A percentile compares a stretch with the other conserved stretches of the same genome.
Evolutionary conservation across 257 asterid genomes (phyloP).

Genomic region (Solanum gracilifrons): DNA sequence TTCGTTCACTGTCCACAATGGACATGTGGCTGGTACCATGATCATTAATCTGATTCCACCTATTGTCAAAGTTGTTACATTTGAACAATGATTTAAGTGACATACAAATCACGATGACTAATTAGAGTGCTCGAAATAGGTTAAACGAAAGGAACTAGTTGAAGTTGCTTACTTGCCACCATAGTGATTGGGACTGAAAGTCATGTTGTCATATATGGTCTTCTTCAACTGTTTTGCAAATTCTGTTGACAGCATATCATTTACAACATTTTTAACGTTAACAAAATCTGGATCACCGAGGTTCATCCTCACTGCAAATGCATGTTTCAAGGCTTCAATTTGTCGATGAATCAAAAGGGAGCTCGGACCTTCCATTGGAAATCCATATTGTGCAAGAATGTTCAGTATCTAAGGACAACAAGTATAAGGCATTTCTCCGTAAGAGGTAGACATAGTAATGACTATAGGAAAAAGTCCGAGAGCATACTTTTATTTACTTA

Average conservation of each 20-base stretch:
- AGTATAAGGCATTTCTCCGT: neutral
- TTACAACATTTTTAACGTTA: constrained; percentile 8
- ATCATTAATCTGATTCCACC: constrained; percentile 60
- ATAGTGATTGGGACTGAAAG: constrained; percentile 46
- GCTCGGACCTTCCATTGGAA: constrained; percentile 10
- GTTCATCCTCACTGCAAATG: constrained; percentile 46
- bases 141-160: neutral
- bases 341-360: constrained; percentile 42
- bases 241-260: constrained; percentile 38
- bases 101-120: neutral
- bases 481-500: neutral
- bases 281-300: constrained; percentile 65
- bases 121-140: neutral
- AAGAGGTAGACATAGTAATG: neutral
- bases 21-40: constrained; percentile 72
- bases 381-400: constrained; percentile 41
- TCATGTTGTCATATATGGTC: constrained; percentile 34
- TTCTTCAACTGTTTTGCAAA: constrained; percentile 34
- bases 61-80: neutral
- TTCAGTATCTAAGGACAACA: constrained; percentile 32
- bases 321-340: constrained; percentile 59
- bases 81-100: neutral
- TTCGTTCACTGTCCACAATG: constrained; percentile 45
- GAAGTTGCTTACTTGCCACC: constrained; percentile 41
- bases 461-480: neutral